Conservation (phyloP, 2,329 filamentous ascomycete genomes). For the Trichophyton verrucosum region DNA sequence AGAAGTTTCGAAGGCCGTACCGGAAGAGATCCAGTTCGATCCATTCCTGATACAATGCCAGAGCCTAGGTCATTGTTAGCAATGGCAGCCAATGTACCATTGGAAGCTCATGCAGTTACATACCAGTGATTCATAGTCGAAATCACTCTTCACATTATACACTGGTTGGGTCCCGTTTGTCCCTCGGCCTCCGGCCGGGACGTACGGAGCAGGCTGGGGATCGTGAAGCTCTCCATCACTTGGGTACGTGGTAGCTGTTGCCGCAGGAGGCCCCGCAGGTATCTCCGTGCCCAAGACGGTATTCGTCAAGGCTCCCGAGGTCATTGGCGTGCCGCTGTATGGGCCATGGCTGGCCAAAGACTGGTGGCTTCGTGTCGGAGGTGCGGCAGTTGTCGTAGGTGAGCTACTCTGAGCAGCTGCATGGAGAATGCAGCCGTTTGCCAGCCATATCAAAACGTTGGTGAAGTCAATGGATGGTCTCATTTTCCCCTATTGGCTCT, state of each 20-base stretch:
- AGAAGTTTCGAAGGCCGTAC: constrained; percentile 58
- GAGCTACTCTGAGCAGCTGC: not conserved
- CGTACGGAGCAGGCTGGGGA: constrained; percentile 59
- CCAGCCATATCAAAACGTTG: not conserved
- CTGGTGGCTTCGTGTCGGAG: constrained; percentile 7
- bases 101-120: constrained; percentile 7
- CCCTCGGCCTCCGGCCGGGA: constrained; percentile 58
- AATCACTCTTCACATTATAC: constrained; percentile 68
- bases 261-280: constrained; percentile 44
- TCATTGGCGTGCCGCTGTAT: constrained; percentile 53
- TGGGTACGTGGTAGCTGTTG: constrained; percentile 56
- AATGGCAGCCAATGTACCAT: not conserved
- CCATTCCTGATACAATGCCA: constrained; percentile 71
- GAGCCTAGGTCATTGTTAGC: constrained; percentile 28
- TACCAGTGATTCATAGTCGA: constrained; percentile 64
- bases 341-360: constrained; percentile 35
- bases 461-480: not conserved
- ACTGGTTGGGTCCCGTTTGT: constrained; percentile 66
- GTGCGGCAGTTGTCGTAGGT: constrained; percentile 4
- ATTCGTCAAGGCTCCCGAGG: constrained; percentile 53
- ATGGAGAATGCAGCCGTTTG: not conserved
- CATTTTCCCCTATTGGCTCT: not conserved
- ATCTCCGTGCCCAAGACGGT: constrained; percentile 47
- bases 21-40: constrained; percentile 77
- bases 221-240: constrained; percentile 56